Evolutionary conservation across 2,329 filamentous ascomycete genomes (phyloP).

Genomic region (Talaromyces verruculosus): DNA sequence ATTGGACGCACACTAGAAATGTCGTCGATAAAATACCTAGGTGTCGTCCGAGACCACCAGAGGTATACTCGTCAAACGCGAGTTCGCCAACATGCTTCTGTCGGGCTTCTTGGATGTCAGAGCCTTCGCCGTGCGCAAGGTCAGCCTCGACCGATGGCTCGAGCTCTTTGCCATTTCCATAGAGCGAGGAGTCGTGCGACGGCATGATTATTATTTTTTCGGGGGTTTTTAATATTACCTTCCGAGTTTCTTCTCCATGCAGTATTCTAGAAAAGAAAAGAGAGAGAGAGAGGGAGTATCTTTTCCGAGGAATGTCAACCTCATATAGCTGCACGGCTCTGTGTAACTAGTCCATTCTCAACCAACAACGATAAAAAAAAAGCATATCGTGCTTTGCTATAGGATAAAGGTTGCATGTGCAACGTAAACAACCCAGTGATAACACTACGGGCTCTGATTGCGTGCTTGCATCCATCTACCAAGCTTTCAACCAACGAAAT

Average conservation of each 20-base stretch:
- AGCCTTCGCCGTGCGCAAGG: not conserved
- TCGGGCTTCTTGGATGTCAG: slow-evolving; percentile 6
- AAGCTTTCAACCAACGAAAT: not conserved
- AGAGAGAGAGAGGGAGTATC: too few relatives aligned
- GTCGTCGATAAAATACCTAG: slow-evolving; percentile 26
- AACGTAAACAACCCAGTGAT: slow-evolving; percentile 5
- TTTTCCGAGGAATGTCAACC: not conserved
- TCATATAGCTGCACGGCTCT: slow-evolving; percentile 4
- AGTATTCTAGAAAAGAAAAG: not conserved
- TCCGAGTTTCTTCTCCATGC: not conserved
- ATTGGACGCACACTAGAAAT: slow-evolving; percentile 29
- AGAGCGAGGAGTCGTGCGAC: slow-evolving; percentile 2
- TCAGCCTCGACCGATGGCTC: slow-evolving; percentile 10
- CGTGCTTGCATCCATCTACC: slow-evolving; percentile 13
- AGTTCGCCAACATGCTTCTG: slow-evolving; percentile 23
- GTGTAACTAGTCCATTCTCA: not conserved
- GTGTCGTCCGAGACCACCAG: slow-evolving; percentile 28
- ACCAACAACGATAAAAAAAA: not conserved
- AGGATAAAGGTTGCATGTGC: slow-evolving; percentile 4
- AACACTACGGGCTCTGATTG: slow-evolving; percentile 21
- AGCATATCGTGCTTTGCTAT: not conserved
- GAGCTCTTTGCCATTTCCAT: slow-evolving; percentile 11
- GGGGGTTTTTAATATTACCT: not conserved
- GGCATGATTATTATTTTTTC: slow-evolving; percentile 11
- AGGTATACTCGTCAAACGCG: slow-evolving; percentile 26